A percentile compares a stretch with the other conserved stretches of the same genome.
phyloP scores from a whole-genome alignment of 2,329 filamentous ascomycete species.

The Trichoderma sp. region DNA sequence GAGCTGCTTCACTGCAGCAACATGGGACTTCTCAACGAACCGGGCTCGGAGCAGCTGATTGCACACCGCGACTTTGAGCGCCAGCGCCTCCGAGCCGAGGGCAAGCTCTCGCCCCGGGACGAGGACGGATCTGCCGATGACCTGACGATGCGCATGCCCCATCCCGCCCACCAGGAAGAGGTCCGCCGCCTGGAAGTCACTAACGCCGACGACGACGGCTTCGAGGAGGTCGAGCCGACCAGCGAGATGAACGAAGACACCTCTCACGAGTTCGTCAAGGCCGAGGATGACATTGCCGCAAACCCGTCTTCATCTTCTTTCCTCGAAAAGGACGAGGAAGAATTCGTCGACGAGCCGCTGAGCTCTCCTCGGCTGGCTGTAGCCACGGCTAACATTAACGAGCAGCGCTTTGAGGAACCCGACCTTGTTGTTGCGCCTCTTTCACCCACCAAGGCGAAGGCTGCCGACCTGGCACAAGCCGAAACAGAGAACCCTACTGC shows the following conservation, averaged over 20 bases:
- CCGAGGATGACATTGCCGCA: slow-evolving; percentile 53
- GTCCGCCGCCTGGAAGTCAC: slow-evolving; percentile 75
- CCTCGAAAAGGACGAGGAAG: slow-evolving; percentile 62
- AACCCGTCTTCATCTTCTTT: slow-evolving; percentile 36
- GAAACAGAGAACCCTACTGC: neutral
- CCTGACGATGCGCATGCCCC: slow-evolving; percentile 60
- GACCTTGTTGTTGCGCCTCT: slow-evolving; percentile 60
- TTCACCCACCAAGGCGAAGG: slow-evolving; percentile 51
- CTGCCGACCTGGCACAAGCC: neutral
- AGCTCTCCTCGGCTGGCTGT: slow-evolving; percentile 68
- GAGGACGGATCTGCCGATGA: slow-evolving; percentile 57
- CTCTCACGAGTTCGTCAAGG: slow-evolving; percentile 68
- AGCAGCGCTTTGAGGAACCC: slow-evolving; percentile 56
- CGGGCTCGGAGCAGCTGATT: slow-evolving; percentile 86
- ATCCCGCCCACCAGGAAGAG: slow-evolving; percentile 54
- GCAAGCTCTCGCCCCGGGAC: slow-evolving; percentile 59
- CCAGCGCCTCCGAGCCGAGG: slow-evolving; percentile 75
- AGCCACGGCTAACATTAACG: slow-evolving; percentile 58
- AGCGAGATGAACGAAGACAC: slow-evolving; percentile 74
- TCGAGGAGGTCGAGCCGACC: slow-evolving; percentile 78
- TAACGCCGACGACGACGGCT: slow-evolving; percentile 85
- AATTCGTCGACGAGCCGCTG: slow-evolving; percentile 77
- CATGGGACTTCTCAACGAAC: slow-evolving; percentile 93
- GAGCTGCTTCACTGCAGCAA: slow-evolving; percentile 97
- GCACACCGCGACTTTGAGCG: slow-evolving; percentile 77